A percentile compares a stretch with the other conserved stretches of the same genome.
phyloP scores from a whole-genome alignment of 106 monocot genomes.

The Iris macrosiphon region DNA sequence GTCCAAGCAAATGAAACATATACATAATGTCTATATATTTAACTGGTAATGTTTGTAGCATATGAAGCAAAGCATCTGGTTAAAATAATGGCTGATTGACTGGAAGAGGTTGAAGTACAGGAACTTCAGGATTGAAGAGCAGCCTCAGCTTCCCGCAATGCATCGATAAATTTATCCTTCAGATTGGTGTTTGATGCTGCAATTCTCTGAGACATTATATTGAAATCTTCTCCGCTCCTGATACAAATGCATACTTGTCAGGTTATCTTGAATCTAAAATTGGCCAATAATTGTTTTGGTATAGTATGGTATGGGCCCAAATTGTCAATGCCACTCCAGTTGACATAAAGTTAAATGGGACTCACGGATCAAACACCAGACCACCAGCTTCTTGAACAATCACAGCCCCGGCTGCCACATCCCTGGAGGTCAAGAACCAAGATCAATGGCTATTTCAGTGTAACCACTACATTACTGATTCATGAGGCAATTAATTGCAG shows the following conservation, averaged over 20 bases:
- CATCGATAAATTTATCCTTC: slow-evolving; percentile 66
- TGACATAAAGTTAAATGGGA: no score
- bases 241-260: background rate
- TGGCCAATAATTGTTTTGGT: background rate
- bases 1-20: no score
- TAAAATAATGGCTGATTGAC: background rate
- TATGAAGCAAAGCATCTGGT: no score
- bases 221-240: slow-evolving; percentile 64
- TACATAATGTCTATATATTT: no score
- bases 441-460: background rate
- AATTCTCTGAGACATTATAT: slow-evolving; percentile 63
- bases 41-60: no score
- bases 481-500: background rate
- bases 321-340: no score
- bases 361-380: slow-evolving; percentile 85
- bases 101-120: background rate
- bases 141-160: slow-evolving; percentile 29
- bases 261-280: background rate
- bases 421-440: slow-evolving; percentile 35
- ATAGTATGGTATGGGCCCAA: no score
- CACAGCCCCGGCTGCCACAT: slow-evolving; percentile 82
- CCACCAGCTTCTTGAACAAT: slow-evolving; percentile 92
- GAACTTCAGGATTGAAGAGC: background rate
- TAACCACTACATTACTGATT: background rate
- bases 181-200: slow-evolving; percentile 75